A percentile compares a stretch with the other conserved stretches of the same genome.
Conservation (phyloP, 768 basidiomycete genomes). For the Hygrocybe punicea region DNA sequence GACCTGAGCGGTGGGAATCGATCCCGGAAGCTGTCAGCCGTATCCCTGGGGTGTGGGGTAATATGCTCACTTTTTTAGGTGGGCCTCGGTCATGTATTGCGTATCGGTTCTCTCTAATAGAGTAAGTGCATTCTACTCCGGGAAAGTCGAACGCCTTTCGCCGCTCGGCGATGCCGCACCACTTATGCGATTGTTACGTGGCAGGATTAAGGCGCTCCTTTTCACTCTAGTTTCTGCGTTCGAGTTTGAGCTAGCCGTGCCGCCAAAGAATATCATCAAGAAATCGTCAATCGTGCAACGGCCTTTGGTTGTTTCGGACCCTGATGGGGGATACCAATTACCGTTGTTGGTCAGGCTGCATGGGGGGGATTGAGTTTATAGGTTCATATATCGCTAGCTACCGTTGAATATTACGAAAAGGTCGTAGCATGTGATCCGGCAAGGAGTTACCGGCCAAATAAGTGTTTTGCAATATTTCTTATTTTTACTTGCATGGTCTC, state of each 20-base stretch:
- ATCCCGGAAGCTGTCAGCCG: constrained; percentile 30
- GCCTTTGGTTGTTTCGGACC: constrained; percentile 43
- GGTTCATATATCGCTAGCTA: too few relatives aligned
- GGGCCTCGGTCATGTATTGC: constrained; percentile 51
- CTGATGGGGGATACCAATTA: constrained; percentile 39
- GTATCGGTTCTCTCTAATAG: constrained; percentile 48
- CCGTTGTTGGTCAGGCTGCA: constrained; percentile 33
- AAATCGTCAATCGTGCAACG: constrained; percentile 41
- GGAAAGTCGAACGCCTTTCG: neutral
- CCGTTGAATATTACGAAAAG: too few relatives aligned
- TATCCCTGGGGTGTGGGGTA: constrained; percentile 48
- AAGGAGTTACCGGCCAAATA: too few relatives aligned
- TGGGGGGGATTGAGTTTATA: neutral
- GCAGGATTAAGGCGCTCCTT: constrained; percentile 43
- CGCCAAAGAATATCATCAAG: constrained; percentile 40
- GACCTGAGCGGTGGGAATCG: constrained; percentile 51
- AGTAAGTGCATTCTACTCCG: constrained; percentile 32
- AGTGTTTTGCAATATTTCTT: too few relatives aligned
- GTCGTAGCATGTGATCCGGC: too few relatives aligned
- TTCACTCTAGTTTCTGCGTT: constrained; percentile 52
- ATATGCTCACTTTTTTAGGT: constrained; percentile 46
- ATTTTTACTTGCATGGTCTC: constrained; percentile 55
- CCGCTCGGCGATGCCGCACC: neutral
- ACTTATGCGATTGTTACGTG: too few relatives aligned
- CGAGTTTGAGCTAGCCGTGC: constrained; percentile 53